Percentiles rank a stretch among this genome's conserved stretches.
Conservation (phyloP, 2,329 filamentous ascomycete genomes). For the Ilyonectria robusta region DNA sequence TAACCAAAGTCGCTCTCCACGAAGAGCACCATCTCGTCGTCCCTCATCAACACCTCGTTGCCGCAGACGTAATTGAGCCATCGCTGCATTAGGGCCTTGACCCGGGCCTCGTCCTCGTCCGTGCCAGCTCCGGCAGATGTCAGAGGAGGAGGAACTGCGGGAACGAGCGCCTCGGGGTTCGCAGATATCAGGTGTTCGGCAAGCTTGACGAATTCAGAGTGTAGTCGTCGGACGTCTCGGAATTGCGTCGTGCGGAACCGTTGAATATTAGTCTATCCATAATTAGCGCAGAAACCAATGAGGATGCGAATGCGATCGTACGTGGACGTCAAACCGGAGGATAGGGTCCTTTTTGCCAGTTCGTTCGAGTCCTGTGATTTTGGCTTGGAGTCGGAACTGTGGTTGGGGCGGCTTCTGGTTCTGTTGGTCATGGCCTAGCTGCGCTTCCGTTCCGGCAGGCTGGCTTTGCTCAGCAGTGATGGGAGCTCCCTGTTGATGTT, state of each 20-base stretch:
- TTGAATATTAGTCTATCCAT: conserved; percentile 90
- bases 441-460: conserved; percentile 36
- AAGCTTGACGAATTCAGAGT: conserved; percentile 97
- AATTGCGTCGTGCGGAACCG: conserved; percentile 98
- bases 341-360: conserved; percentile 97
- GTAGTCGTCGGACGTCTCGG: conserved; percentile 94
- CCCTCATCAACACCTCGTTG: conserved; percentile 92
- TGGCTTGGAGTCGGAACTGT: conserved; percentile 89
- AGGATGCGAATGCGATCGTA: conserved; percentile 59
- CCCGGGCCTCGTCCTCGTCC: conserved; percentile 91
- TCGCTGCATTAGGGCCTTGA: conserved; percentile 90
- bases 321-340: conserved; percentile 95
- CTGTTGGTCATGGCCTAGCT: conserved; percentile 57
- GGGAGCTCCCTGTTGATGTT: conserved; percentile 29
- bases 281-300: conserved; percentile 42
- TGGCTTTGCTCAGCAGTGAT: conserved; percentile 47
- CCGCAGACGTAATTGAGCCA: conserved; percentile 96
- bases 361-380: conserved; percentile 93
- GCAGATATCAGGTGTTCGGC: conserved; percentile 95
- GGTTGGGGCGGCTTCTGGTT: conserved; percentile 74
- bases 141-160: conserved; percentile 92
- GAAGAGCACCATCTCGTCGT: conserved; percentile 97
- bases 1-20: conserved; percentile 99
- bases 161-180: conserved; percentile 96
- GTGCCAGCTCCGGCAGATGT: conserved; percentile 96